Base-by-base conservation (phyloP, 2,329 filamentous ascomycete species). In the Diaporthe citri region DNA sequence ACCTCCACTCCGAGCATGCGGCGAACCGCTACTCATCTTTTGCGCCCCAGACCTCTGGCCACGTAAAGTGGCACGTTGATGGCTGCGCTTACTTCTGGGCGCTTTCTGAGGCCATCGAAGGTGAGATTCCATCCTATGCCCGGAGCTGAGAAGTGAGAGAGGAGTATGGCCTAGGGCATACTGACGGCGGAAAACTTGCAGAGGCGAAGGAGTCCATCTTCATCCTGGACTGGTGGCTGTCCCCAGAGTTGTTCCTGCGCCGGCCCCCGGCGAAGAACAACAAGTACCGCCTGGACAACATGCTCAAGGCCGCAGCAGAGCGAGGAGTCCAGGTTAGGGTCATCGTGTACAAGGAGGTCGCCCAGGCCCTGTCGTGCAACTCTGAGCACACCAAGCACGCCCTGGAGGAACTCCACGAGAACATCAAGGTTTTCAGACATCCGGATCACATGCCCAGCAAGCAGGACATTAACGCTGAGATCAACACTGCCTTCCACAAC, bases 311-410 rank as follows among this genome's bases (percentile, higher is more conserved):
- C 72, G 95, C 95, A 12, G 95, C 96, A 36, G 90, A 96, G 84
- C 91, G 95, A 57, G 96, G 95, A 56, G 95, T 98, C 60, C 91
- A 93, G 79, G 88, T 98, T 79, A 93, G 96, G 79, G 88, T 97
- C 70, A 95, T 98, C 71, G 94, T 98, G 15, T 98, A 98, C 86
- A 98, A 97, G 85, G 96, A 98, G 84, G 94, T 96, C 10, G 91
- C 93, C 4, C 93, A 95, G 80, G 94, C 95, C 52, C 85, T 97
- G 80, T 95, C 94, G 1, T 36, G 67, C 39, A 72, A 46, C 66
- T 77, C 74, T 25, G 57, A 92, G 79, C 95, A 97, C 81, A 97
- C 95, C 6, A 97, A 96, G 80, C 91, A 95, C 80, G 88, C 89
- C 56, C 86, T 98, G 41, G 95, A 98, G 81, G 88, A 85, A 10